phyloP scores from a whole-genome alignment of 2,329 filamentous ascomycete species.

The Chaetomium sp. region DNA sequence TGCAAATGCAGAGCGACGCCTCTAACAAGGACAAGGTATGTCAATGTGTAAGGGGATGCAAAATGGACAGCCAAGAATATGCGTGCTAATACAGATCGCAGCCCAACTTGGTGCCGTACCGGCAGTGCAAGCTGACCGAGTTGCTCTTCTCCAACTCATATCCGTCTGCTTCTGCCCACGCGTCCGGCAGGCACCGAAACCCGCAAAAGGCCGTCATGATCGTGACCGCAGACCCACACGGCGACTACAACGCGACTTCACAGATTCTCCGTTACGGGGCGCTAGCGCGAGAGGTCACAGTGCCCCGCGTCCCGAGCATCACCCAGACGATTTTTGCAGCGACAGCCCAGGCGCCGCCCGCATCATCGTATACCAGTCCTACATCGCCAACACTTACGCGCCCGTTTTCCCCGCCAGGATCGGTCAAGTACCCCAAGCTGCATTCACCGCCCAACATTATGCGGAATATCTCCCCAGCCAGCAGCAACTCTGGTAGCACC shows the following conservation, averaged over 20 bases:
- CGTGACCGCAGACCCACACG: conserved; percentile 84
- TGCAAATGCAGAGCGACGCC: conserved; percentile 87
- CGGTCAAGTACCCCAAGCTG: conserved; percentile 17
- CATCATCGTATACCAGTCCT: conserved; percentile 25
- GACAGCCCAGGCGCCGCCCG: conserved; percentile 20
- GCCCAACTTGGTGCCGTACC: conserved; percentile 69
- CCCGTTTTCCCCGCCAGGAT: conserved; percentile 35
- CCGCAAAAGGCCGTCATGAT: conserved; percentile 93
- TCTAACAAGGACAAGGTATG: conserved; percentile 66
- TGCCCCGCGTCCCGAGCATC: conserved; percentile 79
- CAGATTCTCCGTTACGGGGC: conserved; percentile 94
- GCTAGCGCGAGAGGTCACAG: conserved; percentile 84
- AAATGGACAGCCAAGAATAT: not conserved
- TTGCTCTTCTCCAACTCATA: conserved; percentile 84
- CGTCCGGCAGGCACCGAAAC: conserved; percentile 46
- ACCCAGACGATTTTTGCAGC: conserved; percentile 59
- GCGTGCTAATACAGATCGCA: conserved; percentile 27
- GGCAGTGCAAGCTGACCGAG: conserved; percentile 81
- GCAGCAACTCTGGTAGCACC: conserved; percentile 23
- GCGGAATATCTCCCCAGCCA: conserved; percentile 33
- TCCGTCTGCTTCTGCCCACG: conserved; percentile 51
- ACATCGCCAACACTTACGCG: conserved; percentile 32
- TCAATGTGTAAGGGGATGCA: not conserved
- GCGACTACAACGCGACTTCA: conserved; percentile 94
- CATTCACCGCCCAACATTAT: conserved; percentile 21